Evolutionary conservation across 768 basidiomycete species (phyloP).

Genomic region (Symmetrospora coprosmae): DNA sequence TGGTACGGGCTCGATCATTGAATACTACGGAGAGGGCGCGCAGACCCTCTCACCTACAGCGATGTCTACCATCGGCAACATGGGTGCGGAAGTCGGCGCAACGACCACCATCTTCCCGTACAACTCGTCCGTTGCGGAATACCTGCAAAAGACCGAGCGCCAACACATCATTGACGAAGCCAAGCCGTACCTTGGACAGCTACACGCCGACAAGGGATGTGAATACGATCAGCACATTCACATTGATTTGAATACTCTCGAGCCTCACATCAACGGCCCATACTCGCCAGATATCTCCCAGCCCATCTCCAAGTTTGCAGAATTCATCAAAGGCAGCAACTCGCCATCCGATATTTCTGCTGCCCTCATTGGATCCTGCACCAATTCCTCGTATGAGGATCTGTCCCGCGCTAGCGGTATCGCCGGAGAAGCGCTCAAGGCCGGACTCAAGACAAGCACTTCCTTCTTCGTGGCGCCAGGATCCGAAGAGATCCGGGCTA

Average conservation of each 20-base stretch:
- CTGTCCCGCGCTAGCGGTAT: constrained; percentile 79
- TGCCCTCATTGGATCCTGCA: constrained; percentile 90
- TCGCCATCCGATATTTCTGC: constrained; percentile 91
- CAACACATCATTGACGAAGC: constrained; percentile 45
- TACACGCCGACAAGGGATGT: constrained; percentile 64
- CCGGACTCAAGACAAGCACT: constrained; percentile 55
- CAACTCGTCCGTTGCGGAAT: no score
- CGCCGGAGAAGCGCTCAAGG: constrained; percentile 69
- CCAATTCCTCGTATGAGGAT: constrained; percentile 79
- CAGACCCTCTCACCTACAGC: constrained; percentile 80
- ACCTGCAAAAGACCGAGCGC: constrained; percentile 65
- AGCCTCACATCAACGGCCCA: constrained; percentile 82
- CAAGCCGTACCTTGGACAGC: constrained; percentile 20
- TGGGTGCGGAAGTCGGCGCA: constrained; percentile 97
- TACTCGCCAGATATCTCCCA: constrained; percentile 94
- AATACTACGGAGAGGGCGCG: constrained; percentile 92
- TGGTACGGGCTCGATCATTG: constrained; percentile 88
- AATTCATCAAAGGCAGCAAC: constrained; percentile 61
- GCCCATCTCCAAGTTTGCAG: constrained; percentile 71
- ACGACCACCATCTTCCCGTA: constrained; percentile 97
- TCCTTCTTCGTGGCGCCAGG: constrained; percentile 43
- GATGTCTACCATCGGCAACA: constrained; percentile 41
- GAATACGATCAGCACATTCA: constrained; percentile 90
- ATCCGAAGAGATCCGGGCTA: constrained; percentile 89
- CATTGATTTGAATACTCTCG: constrained; percentile 40